phyloP scores from a whole-genome alignment of 805 yeast genomes.

The Candida ovalis region DNA sequence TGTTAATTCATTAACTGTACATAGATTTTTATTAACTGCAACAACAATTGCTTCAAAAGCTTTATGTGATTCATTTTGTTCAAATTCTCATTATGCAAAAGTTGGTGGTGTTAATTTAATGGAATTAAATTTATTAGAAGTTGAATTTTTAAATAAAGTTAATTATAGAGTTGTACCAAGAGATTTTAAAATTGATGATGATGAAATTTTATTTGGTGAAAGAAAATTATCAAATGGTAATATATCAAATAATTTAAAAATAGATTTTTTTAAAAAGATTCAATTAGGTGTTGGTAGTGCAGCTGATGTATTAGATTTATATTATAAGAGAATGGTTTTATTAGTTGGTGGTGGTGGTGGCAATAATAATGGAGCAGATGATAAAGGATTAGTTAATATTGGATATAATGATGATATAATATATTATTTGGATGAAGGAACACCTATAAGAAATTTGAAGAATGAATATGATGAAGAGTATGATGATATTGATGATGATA shows the following conservation, averaged over 20 bases:
- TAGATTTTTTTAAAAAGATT: constrained; percentile 26
- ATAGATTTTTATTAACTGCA: constrained; percentile 83
- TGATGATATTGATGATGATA: background rate
- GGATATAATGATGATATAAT: constrained; percentile 29
- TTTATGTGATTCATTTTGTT: constrained; percentile 88
- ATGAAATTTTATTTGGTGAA: constrained; percentile 23
- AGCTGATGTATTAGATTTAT: constrained; percentile 41
- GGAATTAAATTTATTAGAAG: constrained; percentile 82
- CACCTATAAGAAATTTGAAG: background rate
- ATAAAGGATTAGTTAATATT: constrained; percentile 21
- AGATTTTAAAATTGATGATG: constrained; percentile 32
- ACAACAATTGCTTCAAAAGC: constrained; percentile 90
- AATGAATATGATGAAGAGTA: background rate
- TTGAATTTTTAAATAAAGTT: constrained; percentile 79
- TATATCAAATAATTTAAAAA: constrained; percentile 20
- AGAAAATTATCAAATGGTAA: constrained; percentile 20
- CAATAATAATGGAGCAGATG: constrained; percentile 6
- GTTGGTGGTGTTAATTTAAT: constrained; percentile 89
- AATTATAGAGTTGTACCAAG: constrained; percentile 72
- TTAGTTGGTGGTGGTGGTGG: constrained; percentile 38
- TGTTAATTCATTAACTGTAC: constrained; percentile 88
- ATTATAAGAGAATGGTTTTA: constrained; percentile 46
- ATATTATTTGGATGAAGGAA: constrained; percentile 13
- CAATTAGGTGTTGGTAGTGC: constrained; percentile 30
- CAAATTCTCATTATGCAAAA: constrained; percentile 89